Evolutionary conservation across 495 filamentous ascomycete species (phyloP).

Genomic region (Tricharina praecox): DNA sequence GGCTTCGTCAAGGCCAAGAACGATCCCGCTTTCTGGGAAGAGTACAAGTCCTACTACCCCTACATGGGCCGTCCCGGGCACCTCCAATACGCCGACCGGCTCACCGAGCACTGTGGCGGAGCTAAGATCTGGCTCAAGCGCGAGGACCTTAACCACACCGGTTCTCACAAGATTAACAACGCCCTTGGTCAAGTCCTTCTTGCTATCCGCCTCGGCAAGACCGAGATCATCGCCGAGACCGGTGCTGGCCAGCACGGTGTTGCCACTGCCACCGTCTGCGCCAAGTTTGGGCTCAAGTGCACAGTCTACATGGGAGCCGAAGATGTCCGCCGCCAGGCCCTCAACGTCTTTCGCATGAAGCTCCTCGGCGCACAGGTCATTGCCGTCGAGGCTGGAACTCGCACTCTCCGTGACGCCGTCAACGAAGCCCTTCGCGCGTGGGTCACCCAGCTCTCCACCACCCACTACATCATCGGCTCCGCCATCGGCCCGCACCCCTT

Average conservation of each 20-base stretch:
- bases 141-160: slow-evolving; percentile 79
- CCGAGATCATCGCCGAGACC: slow-evolving; percentile 85
- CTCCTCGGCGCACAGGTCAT: slow-evolving; percentile 81
- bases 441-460: slow-evolving; percentile 72
- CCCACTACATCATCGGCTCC: slow-evolving; percentile 90
- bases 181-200: slow-evolving; percentile 78
- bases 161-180: slow-evolving; percentile 95
- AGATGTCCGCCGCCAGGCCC: slow-evolving; percentile 78
- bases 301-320: slow-evolving; percentile 91
- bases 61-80: slow-evolving; percentile 94
- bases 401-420: slow-evolving; percentile 82
- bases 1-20: slow-evolving; percentile 78
- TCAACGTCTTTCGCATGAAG: slow-evolving; percentile 94
- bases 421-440: slow-evolving; percentile 84
- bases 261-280: slow-evolving; percentile 86
- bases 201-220: slow-evolving; percentile 70
- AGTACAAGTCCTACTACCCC: slow-evolving; percentile 88
- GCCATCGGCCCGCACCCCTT: slow-evolving; percentile 92
- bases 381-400: slow-evolving; percentile 65
- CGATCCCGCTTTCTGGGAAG: slow-evolving; percentile 89
- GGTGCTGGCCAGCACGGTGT: slow-evolving; percentile 96
- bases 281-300: slow-evolving; percentile 91
- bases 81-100: slow-evolving; percentile 68
- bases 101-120: slow-evolving; percentile 76
- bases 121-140: slow-evolving; percentile 92